Conservation (phyloP, 805 yeast genomes). For the Candida nemodendra region DNA sequence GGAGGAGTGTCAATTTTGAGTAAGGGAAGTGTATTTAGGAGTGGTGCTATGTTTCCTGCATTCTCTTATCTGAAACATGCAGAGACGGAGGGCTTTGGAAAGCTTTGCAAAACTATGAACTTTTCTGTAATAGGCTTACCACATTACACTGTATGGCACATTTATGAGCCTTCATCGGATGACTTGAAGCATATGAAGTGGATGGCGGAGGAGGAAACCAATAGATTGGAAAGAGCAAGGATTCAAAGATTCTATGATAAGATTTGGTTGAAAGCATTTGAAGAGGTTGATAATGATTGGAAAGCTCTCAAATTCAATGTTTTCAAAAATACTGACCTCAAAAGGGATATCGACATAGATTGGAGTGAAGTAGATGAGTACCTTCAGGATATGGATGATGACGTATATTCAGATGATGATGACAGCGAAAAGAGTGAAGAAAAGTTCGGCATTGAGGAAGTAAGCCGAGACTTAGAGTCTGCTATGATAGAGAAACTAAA, state of each 20-base stretch:
- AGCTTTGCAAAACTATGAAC: constrained; percentile 80
- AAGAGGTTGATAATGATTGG: constrained; percentile 77
- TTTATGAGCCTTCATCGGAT: constrained; percentile 89
- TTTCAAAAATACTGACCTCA: constrained; percentile 73
- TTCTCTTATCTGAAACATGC: constrained; percentile 93
- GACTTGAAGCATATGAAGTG: constrained; percentile 82
- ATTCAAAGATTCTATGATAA: constrained; percentile 65
- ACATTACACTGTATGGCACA: constrained; percentile 92
- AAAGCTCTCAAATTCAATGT: constrained; percentile 61
- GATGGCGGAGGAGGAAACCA: constrained; percentile 76
- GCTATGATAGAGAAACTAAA: constrained; percentile 12
- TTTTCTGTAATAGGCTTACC: constrained; percentile 84
- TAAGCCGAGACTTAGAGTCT: constrained; percentile 17
- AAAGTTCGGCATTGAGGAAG: constrained; percentile 13
- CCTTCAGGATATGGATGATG: constrained; percentile 26
- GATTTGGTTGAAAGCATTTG: constrained; percentile 79
- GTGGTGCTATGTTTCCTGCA: constrained; percentile 93
- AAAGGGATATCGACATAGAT: constrained; percentile 52
- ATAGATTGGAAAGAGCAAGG: constrained; percentile 61
- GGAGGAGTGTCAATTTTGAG: constrained; percentile 94
- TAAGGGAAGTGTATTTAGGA: constrained; percentile 78
- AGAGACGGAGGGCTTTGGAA: constrained; percentile 95
- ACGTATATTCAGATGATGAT: constrained; percentile 18
- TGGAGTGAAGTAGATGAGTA: constrained; percentile 67
- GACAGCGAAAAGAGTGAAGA: constrained; percentile 10